Base-by-base conservation (phyloP, 2,329 filamentous ascomycete species). In the Claviceps spartinae region DNA sequence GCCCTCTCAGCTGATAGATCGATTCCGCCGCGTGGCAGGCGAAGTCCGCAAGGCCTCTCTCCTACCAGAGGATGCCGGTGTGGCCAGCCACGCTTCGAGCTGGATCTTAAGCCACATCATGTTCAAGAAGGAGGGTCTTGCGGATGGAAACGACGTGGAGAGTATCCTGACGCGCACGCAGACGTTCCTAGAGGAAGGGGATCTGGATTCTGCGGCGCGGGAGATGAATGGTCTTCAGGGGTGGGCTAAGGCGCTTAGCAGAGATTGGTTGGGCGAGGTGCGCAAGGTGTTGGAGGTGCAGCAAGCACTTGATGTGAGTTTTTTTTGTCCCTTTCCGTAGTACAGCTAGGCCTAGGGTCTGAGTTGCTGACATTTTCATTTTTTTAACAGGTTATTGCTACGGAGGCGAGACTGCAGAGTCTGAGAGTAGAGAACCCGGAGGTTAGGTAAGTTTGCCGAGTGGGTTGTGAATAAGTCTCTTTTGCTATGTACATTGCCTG, bases 41-140 rank as follows among this genome's bases (percentile, higher is more conserved):
- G 93, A 98, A 72, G 93, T 98, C 42, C 82, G 93, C 66, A 98
- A 98, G 75, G 93, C 93, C 20, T 85, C 86, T 45, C 78, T 98
- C 49, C 77, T 98, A 16, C 93, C 93, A 14, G 90, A 95, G 58
- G 86, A 96, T 62, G 93, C 93, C 0, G 93, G 93, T 59, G 86
- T 98, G 26, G 91, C 93, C 20, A 93, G 86, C 62, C 93, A 98
- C 67, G 89, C 91, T 3, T 91, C 89, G 44, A 93, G 86, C 67
- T 85, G 88, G 67, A 76, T 94, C 47, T 75, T 98, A 61, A 95
- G 88, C 75, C 94, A 95, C 72, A 77, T 97, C 50, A 82, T 97
- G 72, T 97, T 98, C 79, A 89, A 88, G 76, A 97, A 97, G 78
- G 83, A 86, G 63, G 87, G 86, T 9, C 75, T 93, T 47, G 85